Evolutionary conservation across 2,329 filamentous ascomycete genomes (phyloP), one percentile per base, ranked within the genome.

Genomic region (Alternaria brassicae): DNA sequence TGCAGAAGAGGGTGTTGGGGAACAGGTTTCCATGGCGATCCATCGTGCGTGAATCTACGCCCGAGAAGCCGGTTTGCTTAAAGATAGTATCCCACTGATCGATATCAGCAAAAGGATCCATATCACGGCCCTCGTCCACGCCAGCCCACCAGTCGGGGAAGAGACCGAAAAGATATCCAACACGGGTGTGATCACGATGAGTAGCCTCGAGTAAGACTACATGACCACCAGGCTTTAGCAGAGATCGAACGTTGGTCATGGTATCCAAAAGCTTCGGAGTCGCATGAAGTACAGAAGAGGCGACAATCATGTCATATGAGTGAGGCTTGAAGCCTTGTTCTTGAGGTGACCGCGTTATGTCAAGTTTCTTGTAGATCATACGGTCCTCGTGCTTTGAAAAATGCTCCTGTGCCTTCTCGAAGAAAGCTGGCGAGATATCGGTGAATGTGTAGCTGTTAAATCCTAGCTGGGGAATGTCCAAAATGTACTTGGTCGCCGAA

Each of bases 91-190:
- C 64, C 75, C 74, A 78, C 28, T 64, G 28, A 6, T 36, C 9
- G 6, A 7, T 7, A 6, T 30, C 13, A 0, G 64, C n/a, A 1
- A 17, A 9, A 2, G 63, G 63, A 2, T n/a, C 12, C 2, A 17
- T 37, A 27, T 6, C 9, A 37, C 62, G 25, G 65, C 48, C 41
- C 52, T 71, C 5, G 6, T 61, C 56, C 4, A 27, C 32, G 27
- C 65, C 62, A 1, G 70, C 40, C 79, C 79, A 82, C 79, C 79
- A 82, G 1, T 79, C 79, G 4, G 77, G 70, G 1, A 81, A 60
- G 3, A 67, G 58, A 1, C 76, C 77, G n/a, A 81, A 74, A 3
- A 75, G 4, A 9, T 6, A n/a, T n/a, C n/a, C n/a, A n/a, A n/a
- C n/a, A n/a, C n/a, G n/a, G n/a, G n/a, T n/a, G n/a, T n/a, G n/a